phyloP scores from a whole-genome alignment of 2,329 filamentous ascomycete genomes.

The Botrytis byssoidea region DNA sequence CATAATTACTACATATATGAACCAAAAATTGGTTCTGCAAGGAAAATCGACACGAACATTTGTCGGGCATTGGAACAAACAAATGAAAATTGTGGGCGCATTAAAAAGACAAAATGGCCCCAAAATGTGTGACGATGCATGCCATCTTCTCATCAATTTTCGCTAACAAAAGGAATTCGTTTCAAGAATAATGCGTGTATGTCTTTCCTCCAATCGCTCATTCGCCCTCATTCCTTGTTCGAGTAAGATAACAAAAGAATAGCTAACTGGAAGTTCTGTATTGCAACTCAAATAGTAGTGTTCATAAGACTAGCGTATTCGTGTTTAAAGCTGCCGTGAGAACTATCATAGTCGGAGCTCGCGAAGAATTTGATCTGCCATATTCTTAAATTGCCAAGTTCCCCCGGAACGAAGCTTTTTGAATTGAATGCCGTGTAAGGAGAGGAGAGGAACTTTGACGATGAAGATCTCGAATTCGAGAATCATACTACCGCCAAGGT shows the following conservation, averaged over 20 bases:
- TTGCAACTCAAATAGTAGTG: neutral
- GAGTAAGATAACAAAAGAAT: neutral
- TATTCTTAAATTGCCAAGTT: slow-evolving; percentile 98
- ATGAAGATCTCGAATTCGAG: slow-evolving; percentile 95
- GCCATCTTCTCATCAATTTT: slow-evolving; percentile 18
- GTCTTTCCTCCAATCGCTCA: neutral
- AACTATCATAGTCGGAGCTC: slow-evolving; percentile 64
- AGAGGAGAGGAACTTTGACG: slow-evolving; percentile 92
- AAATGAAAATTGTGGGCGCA: neutral
- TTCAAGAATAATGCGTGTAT: slow-evolving; percentile 11
- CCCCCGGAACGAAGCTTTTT: slow-evolving; percentile 86
- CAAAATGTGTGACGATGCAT: slow-evolving; percentile 5
- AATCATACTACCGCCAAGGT: slow-evolving; percentile 79
- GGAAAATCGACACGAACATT: neutral
- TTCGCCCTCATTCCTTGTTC: neutral
- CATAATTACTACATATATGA: slow-evolving; percentile 20
- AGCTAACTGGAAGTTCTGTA: neutral
- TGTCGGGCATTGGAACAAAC: neutral
- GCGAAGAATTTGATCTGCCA: slow-evolving; percentile 92
- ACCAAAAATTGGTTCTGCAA: neutral
- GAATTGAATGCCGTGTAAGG: slow-evolving; percentile 94
- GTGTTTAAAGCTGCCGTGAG: neutral
- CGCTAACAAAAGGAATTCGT: slow-evolving; percentile 16
- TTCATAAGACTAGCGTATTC: neutral
- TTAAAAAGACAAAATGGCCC: neutral